These are phyloP conservation scores for Malassezia slooffiae DNA, from an alignment of 1,284 basidiomycete genomes.

Conservation along the genomic window DNA sequence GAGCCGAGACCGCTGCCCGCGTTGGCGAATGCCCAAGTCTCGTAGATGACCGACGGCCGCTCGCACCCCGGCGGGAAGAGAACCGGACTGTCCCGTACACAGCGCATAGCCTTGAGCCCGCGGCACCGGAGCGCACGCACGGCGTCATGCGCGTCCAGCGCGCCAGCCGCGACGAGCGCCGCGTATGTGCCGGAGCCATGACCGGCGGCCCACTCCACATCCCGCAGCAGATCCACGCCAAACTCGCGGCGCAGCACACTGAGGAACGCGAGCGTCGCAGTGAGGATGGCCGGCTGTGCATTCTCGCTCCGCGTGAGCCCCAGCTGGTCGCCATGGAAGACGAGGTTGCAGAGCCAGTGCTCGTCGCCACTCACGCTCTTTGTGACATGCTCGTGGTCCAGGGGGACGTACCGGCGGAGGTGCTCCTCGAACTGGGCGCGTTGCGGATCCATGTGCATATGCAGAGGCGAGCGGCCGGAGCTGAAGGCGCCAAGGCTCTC, in stretches of 20 bases:
- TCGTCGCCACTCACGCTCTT: conserved; percentile 10
- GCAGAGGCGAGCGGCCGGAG: conserved; percentile 18
- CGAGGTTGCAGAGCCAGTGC: conserved; percentile 33
- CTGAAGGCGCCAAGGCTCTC: conserved; percentile 31
- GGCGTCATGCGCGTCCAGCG: conserved; percentile 28
- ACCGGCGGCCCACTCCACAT: conserved; percentile 31
- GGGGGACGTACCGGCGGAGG: conserved; percentile 21
- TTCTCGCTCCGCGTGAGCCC: conserved; percentile 41
- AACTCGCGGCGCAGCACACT: conserved; percentile 39
- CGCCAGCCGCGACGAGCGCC: conserved; percentile 30
- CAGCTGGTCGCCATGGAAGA: conserved; percentile 41
- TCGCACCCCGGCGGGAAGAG: conserved; percentile 39
- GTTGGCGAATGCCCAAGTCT: conserved; percentile 45
- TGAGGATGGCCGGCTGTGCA: conserved; percentile 38
- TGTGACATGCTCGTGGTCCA: conserved; percentile 19
- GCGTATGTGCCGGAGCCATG: conserved; percentile 43
- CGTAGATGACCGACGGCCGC: conserved; percentile 37
- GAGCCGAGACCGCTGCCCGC: conserved; percentile 28
- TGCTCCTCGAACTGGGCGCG: conserved; percentile 33
- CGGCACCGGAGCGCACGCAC: conserved; percentile 35
- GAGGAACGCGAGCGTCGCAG: conserved; percentile 38
- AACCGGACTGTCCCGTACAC: conserved; percentile 24
- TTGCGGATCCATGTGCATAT: conserved; percentile 11
- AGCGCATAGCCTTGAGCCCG: conserved; percentile 30
- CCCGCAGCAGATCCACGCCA: conserved; percentile 29